Base-by-base conservation (phyloP, 2,329 filamentous ascomycete genomes). In the Cordyceps tenuipes region DNA sequence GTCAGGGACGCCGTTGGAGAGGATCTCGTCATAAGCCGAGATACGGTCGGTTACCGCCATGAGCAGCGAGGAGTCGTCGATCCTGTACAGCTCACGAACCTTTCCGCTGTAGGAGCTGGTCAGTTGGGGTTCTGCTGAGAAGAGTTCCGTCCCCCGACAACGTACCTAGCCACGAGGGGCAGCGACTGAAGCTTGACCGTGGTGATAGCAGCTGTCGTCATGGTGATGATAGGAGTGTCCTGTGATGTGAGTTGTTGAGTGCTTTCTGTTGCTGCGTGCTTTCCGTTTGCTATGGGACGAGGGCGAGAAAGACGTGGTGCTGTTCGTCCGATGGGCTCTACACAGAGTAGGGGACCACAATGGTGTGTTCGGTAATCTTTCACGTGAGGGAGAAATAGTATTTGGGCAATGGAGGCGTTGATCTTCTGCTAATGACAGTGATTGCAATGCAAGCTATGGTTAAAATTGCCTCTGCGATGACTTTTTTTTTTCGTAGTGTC, bases 11-110 rank as follows among this genome's bases (percentile, higher is more conserved):
- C 77, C 77, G 67, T 94, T 97, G 68, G 83, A 77, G 80, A 96
- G 86, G 67, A 96, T 85, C 67, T 95, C 91, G 81, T 97, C 93
- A 79, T 93, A 97, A 60, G 94, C 94, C 26, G 91, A 96, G 72
- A 97, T 94, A 66, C 94, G 88, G 76, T 97, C 92, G 15, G 90
- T 89, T 26, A 90, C 88, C 59, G 92, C 85, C 70, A 96, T 93
- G 60, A 96, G 86, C 5, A 96, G 82, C 2, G 84, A 88, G 48
- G 66, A 61, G 60, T 84, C 77, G 70, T 90, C 84, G 58, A 95
- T 77, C 63, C 83, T 79, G 73, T 90, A 96, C 43, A 95, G 81
- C 69, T 95, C 89, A 68, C 90, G 85, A 29, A 95, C 91, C 76
- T 95, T 95, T 66, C 80, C 78, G 41, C 59, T 61, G 39, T 36